A percentile compares a stretch with the other conserved stretches of the same genome.
Evolutionary conservation across 148 eudicot species (phyloP).

Genomic region (Rhododendron mucronatum): DNA sequence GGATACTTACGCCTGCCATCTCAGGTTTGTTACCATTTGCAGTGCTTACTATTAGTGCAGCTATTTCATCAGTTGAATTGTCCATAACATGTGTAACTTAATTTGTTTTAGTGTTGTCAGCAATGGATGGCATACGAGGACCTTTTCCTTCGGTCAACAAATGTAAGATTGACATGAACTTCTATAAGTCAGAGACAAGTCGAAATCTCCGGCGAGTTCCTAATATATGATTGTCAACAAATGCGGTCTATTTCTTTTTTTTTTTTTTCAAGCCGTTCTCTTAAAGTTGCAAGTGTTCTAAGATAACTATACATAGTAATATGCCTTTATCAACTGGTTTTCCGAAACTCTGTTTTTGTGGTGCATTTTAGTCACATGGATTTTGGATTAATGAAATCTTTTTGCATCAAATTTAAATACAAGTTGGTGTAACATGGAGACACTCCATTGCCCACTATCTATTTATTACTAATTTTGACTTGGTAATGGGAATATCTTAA

Average conservation of each 20-base stretch:
- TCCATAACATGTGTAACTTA: not conserved
- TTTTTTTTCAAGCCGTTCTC: not conserved
- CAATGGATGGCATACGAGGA: slow-evolving; percentile 65
- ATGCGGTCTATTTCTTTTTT: not conserved
- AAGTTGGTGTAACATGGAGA: not conserved
- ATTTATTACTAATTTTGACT: not conserved
- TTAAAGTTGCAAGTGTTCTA: not conserved
- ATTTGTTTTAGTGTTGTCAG: slow-evolving; percentile 51
- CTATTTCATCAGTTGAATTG: not conserved
- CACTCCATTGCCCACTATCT: not conserved
- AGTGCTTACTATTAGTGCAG: not conserved
- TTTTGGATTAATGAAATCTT: not conserved
- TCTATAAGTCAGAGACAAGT: slow-evolving; percentile 9
- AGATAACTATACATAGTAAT: not conserved
- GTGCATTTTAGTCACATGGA: not conserved
- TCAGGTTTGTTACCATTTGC: slow-evolving; percentile 41
- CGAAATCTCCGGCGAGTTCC: not conserved
- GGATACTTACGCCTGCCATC: slow-evolving; percentile 74
- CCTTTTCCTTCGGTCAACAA: slow-evolving; percentile 60
- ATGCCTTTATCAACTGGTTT: not conserved
- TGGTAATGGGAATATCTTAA: not conserved
- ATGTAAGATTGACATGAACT: slow-evolving; percentile 38
- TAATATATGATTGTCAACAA: not conserved
- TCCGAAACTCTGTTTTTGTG: not conserved
- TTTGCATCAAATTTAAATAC: not conserved